Evolutionary conservation across 164 flowering plant genomes (phyloP), one percentile per base, ranked within the genome.

Genomic region (Vitis vinifera): DNA sequence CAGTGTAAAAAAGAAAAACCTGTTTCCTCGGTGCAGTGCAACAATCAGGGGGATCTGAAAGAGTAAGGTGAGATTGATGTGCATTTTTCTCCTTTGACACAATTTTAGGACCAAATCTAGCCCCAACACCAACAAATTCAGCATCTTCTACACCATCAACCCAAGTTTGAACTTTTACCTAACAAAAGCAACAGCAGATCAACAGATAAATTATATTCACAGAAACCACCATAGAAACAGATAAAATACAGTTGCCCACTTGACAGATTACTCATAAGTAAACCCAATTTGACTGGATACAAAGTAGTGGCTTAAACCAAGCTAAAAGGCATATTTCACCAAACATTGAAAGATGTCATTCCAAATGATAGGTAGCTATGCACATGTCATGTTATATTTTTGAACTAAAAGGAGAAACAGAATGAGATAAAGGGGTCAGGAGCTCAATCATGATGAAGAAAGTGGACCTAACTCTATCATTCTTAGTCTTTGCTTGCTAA

Each of bases 151-250:
- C 29, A 12, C 86, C 92, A 78, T 88, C 56, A 57, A 86, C 80
- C 92, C 92, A 88, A 62, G 90, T 88, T 79, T 85, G 92, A 70
- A 88, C 90, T 85, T 88, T 88, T 14, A 88, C 86, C 92, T 88
- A 59, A 11, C 56, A 59, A 65, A 56, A 73, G 8, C 27, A 68
- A 60, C 12, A 12, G 52, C 31, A 14, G 59, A 57, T 48, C 27
- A 60, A 19, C 27, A 5, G 19, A 55, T 13, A 30, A 44, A 75
- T 30, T 7, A 55, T 16, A 17, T 30, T n/a, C 4, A 37, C 11
- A 66, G 10, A 31, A 13, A 9, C 31, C 29, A 19, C 16, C 10
- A 50, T 51, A 19, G 55, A 63, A 1, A 9, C 50, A 10, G 56
- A 53, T 4, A 17, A 48, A 47, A 6, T 14, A n/a, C 48, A 48